Evolutionary conservation across 192 early-diverging fungal species (phyloP).

Genomic region (Coemansia sp.): DNA sequence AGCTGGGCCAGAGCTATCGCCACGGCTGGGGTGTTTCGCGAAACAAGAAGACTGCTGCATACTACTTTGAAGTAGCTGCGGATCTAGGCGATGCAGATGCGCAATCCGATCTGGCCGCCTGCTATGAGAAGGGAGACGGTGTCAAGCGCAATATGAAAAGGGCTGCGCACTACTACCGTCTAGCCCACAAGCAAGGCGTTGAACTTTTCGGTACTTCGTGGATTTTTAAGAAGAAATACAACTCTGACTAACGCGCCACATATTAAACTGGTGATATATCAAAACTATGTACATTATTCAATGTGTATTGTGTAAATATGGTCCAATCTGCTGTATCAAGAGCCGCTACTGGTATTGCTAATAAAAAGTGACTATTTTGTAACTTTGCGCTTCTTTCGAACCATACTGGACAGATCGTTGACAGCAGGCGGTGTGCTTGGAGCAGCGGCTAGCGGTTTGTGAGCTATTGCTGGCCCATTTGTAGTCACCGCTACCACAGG

Average conservation of each 20-base stretch:
- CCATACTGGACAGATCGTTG: constrained; percentile 37
- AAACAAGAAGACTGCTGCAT: constrained; percentile 68
- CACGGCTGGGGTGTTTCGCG: constrained; percentile 81
- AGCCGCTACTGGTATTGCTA: no score
- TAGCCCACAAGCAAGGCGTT: constrained; percentile 70
- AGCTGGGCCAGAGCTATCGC: constrained; percentile 74
- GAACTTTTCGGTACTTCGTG: constrained; percentile 78
- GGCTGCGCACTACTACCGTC: constrained; percentile 77
- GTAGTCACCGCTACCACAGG: constrained; percentile 8
- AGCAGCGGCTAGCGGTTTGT: background rate
- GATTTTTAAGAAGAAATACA: constrained; percentile 83
- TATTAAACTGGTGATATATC: background rate
- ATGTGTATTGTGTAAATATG: no score
- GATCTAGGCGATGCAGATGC: constrained; percentile 80
- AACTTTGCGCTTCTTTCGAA: constrained; percentile 47
- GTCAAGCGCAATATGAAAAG: constrained; percentile 75
- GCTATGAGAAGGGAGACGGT: constrained; percentile 72
- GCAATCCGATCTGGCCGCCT: constrained; percentile 70
- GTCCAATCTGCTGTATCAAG: no score
- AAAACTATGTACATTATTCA: background rate
- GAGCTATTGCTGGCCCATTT: constrained; percentile 10
- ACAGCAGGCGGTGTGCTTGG: constrained; percentile 5
- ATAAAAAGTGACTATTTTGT: background rate
- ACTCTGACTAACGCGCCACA: constrained; percentile 24
- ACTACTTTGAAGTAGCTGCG: constrained; percentile 81